Conservation (phyloP, 164 flowering plant species). For the Piper longum region DNA sequence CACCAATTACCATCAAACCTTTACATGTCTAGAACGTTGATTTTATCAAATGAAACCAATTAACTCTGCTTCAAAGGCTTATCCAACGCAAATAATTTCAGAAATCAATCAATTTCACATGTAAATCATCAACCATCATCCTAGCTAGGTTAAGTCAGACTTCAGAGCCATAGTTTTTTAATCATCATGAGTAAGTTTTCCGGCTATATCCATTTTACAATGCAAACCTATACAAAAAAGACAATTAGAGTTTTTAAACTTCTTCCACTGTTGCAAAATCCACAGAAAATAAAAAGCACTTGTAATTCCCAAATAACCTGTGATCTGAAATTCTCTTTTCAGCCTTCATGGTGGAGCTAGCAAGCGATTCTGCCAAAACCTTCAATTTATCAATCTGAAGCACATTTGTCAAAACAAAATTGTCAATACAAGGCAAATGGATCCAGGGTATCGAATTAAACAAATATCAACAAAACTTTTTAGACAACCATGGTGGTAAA, state of each 20-base stretch:
- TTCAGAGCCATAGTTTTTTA: too few relatives aligned
- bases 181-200: too few relatives aligned
- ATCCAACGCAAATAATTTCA: too few relatives aligned
- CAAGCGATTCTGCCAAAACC: conserved; percentile 65
- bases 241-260: not conserved
- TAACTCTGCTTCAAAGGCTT: too few relatives aligned
- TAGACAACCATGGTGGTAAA: not conserved
- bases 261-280: not conserved
- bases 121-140: too few relatives aligned
- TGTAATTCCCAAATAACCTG: conserved; percentile 26
- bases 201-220: not conserved
- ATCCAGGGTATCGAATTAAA: not conserved
- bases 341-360: conserved; percentile 55
- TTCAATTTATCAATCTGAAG: conserved; percentile 73
- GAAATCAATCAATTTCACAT: too few relatives aligned
- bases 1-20: not conserved
- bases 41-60: too few relatives aligned
- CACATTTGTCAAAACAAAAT: not conserved
- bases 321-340: conserved; percentile 70
- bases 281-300: not conserved
- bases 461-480: not conserved
- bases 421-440: not conserved
- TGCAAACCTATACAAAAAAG: not conserved
- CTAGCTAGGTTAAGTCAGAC: too few relatives aligned
- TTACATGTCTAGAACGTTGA: too few relatives aligned